A percentile compares a stretch with the other conserved stretches of the same genome.
phyloP scores from a whole-genome alignment of 2,329 filamentous ascomycete species.

The Claviceps capensis region DNA sequence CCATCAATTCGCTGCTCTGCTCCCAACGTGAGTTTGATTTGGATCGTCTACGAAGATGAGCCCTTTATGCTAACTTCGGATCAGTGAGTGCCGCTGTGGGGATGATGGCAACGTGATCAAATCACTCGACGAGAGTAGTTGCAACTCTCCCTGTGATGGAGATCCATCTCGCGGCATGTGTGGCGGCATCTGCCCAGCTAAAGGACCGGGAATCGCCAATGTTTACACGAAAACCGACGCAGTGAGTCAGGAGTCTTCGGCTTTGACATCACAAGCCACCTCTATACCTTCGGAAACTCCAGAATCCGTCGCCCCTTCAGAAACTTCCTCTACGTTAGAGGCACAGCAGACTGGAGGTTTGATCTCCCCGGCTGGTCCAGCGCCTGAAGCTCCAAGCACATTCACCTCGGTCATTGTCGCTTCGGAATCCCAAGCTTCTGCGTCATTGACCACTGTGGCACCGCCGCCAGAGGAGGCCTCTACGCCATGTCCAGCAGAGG shows the following conservation, averaged over 20 bases:
- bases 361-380: constrained; percentile 6
- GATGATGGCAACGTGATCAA: constrained; percentile 17
- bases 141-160: constrained; percentile 18
- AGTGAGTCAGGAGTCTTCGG: constrained; percentile 4
- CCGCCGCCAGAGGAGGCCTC: neutral
- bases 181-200: constrained; percentile 17
- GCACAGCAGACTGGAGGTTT: neutral
- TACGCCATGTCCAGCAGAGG: no score
- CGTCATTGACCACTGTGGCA: neutral
- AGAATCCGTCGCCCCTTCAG: neutral
- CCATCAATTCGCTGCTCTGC: constrained; percentile 15
- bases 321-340: neutral
- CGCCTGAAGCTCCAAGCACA: constrained; percentile 7
- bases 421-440: neutral
- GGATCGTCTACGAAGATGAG: no score
- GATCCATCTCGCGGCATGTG: constrained; percentile 18
- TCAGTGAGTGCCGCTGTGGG: constrained; percentile 22
- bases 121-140: constrained; percentile 15
- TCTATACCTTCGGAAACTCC: constrained; percentile 3
- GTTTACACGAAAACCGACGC: constrained; percentile 15
- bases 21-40: constrained; percentile 16
- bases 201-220: constrained; percentile 17
- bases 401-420: constrained; percentile 1
- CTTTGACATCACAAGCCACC: constrained; percentile 2
- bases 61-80: constrained; percentile 3